Evolutionary conservation across 805 yeast genomes (phyloP).

Genomic region (Zygosaccharomyces gambellarensis): DNA sequence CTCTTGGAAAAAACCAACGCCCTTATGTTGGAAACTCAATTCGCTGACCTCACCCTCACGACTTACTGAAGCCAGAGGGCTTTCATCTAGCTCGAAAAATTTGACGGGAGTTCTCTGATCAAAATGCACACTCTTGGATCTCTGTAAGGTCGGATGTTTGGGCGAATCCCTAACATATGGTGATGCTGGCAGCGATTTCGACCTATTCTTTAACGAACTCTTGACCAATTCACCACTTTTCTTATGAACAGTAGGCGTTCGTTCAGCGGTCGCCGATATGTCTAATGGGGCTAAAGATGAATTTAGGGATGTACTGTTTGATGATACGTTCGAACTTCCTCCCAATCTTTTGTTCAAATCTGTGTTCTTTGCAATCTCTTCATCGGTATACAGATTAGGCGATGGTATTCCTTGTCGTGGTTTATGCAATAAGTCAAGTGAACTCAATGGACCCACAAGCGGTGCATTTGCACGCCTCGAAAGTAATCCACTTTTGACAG

Average conservation of each 20-base stretch:
- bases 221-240: conserved; percentile 77
- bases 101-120: conserved; percentile 64
- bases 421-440: conserved; percentile 27
- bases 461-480: conserved; percentile 5
- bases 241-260: conserved; percentile 49
- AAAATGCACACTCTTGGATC: conserved; percentile 75
- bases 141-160: conserved; percentile 27
- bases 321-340: not conserved
- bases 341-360: conserved; percentile 17
- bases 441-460: conserved; percentile 11
- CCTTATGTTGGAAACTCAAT: conserved; percentile 25
- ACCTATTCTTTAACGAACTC: conserved; percentile 32
- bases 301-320: not conserved
- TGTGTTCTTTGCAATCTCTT: conserved; percentile 27
- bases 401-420: conserved; percentile 30
- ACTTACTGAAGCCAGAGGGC: conserved; percentile 62
- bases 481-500: not conserved
- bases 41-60: conserved; percentile 34
- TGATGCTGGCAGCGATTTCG: conserved; percentile 44
- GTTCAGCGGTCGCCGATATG: not conserved
- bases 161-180: conserved; percentile 7
- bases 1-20: conserved; percentile 16
- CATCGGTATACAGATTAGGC: conserved; percentile 21
- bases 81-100: conserved; percentile 67
- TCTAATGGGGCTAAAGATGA: not conserved